Conservation (phyloP, 2,329 filamentous ascomycete species). For the Cordyceps cateniannulata region DNA sequence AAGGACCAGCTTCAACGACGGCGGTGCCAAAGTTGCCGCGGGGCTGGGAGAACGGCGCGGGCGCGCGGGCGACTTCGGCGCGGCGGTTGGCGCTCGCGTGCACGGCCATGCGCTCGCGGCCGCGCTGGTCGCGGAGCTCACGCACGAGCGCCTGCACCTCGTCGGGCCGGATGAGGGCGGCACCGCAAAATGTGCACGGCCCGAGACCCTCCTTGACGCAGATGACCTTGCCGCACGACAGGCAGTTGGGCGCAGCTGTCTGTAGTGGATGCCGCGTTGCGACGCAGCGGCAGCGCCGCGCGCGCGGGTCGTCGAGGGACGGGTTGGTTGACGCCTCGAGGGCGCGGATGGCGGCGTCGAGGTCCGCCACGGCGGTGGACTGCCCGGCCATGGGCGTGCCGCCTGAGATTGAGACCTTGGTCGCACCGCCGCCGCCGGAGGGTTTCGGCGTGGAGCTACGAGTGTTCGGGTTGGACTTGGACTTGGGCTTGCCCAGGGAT, state of each 20-base stretch:
- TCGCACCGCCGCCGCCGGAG: slow-evolving; percentile 19
- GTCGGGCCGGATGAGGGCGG: slow-evolving; percentile 60
- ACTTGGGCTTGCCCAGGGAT: slow-evolving; percentile 48
- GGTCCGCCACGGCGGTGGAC: slow-evolving; percentile 63
- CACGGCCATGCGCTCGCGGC: slow-evolving; percentile 75
- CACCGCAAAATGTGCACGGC: slow-evolving; percentile 85
- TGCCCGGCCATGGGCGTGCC: slow-evolving; percentile 78
- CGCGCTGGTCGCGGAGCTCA: slow-evolving; percentile 77
- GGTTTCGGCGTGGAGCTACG: slow-evolving; percentile 51
- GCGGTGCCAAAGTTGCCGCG: slow-evolving; percentile 23
- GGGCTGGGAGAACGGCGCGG: slow-evolving; percentile 52
- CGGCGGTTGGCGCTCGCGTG: slow-evolving; percentile 66
- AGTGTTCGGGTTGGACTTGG: slow-evolving; percentile 45
- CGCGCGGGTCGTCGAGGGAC: slow-evolving; percentile 46
- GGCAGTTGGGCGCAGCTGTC: slow-evolving; percentile 85
- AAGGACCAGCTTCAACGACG: slow-evolving; percentile 24
- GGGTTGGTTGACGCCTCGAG: slow-evolving; percentile 93
- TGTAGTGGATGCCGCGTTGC: slow-evolving; percentile 82
- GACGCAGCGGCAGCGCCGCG: slow-evolving; percentile 78
- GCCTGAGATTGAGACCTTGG: slow-evolving; percentile 68
- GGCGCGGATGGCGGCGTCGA: slow-evolving; percentile 76
- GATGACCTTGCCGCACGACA: slow-evolving; percentile 88
- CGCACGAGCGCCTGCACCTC: slow-evolving; percentile 83
- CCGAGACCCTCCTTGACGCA: slow-evolving; percentile 92
- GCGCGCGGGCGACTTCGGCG: slow-evolving; percentile 56